Percentiles rank a stretch among this genome's conserved stretches.
Conservation (phyloP, 805 yeast species). For the Metschnikowia shivogae region DNA sequence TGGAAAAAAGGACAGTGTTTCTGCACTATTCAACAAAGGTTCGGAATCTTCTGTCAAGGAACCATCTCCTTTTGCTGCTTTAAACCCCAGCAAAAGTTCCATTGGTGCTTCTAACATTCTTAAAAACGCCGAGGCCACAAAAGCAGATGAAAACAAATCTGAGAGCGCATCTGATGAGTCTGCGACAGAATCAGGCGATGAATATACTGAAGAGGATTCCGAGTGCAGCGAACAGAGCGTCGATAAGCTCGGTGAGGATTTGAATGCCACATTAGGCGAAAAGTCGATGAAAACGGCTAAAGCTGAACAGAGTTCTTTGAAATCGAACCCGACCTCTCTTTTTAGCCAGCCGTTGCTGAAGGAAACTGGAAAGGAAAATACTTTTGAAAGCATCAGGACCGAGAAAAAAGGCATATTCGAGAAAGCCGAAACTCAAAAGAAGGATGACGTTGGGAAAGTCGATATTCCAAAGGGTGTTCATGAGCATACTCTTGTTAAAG, state of each 20-base stretch:
- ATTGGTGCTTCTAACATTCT: no score
- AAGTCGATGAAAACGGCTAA: not conserved
- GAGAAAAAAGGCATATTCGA: no score
- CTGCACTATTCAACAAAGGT: not conserved
- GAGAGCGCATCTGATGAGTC: not conserved
- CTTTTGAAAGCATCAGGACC: no score
- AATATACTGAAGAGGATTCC: not conserved
- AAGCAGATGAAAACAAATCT: not conserved
- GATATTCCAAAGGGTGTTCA: no score
- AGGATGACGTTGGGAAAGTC: no score
- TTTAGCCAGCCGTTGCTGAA: no score
- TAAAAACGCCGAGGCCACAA: no score
- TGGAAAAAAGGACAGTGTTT: no score
- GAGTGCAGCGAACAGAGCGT: not conserved
- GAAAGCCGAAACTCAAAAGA: no score
- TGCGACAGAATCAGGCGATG: conserved; percentile 1
- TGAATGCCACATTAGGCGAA: not conserved
- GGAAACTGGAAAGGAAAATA: no score
- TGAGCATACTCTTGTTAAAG: no score
- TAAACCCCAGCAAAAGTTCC: not conserved
- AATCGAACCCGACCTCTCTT: not conserved
- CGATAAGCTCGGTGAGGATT: not conserved
- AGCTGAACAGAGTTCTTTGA: no score
- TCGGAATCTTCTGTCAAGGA: not conserved
- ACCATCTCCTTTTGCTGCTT: conserved; percentile 2